Evolutionary conservation across 768 basidiomycete genomes (phyloP), one percentile per base, ranked within the genome.

Genomic region (Agrocybe chaxingu): DNA sequence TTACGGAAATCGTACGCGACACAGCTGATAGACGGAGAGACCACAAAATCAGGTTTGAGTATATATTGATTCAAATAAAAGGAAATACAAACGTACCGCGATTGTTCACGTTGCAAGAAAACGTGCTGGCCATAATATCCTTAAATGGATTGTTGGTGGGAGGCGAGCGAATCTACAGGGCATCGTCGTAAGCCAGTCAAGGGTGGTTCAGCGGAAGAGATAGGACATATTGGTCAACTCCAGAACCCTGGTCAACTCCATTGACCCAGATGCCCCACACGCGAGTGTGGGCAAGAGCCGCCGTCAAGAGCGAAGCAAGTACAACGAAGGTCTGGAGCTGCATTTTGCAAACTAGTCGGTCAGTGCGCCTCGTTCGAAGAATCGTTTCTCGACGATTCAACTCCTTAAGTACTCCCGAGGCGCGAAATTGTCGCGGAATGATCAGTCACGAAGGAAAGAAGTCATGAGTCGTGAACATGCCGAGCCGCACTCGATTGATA

Each of bases 241-340:
- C 67, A 52, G 65, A 62, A 31, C 69, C 70, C 51, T 71, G 69
- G 47, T 67, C 64, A 37, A 67, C 65, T 24, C 63, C 68, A 48
- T 71, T 70, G 42, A 71, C 63, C 69, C 68, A 70, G 33, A 67
- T 64, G 41, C 69, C 61, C 56, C 63, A 71, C n/a, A 71, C 63
- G 4, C 66, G 67, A 31, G 63, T 58, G 44, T 71, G 70, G 8
- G 70, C 70, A 33, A 57, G 36, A 8, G 56, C 52, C 24, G 56
- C 57, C 10, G 59, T 50, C 32, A 63, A 45, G 18, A 63, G 52
- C 10, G 66, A 62, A 8, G 60, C 54, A 16, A 64, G 35, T n/a
- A 59, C 47, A 19, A 60, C 40, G 30, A 64, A 49, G 40, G 56
- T 43, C 8, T 41, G 37, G 37, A 65, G 43, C 33, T 64, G 62